Percentiles rank a stretch among this genome's conserved stretches.
Evolutionary conservation across 2,329 filamentous ascomycete genomes (phyloP).

Genomic region (Gyromitra esculenta): DNA sequence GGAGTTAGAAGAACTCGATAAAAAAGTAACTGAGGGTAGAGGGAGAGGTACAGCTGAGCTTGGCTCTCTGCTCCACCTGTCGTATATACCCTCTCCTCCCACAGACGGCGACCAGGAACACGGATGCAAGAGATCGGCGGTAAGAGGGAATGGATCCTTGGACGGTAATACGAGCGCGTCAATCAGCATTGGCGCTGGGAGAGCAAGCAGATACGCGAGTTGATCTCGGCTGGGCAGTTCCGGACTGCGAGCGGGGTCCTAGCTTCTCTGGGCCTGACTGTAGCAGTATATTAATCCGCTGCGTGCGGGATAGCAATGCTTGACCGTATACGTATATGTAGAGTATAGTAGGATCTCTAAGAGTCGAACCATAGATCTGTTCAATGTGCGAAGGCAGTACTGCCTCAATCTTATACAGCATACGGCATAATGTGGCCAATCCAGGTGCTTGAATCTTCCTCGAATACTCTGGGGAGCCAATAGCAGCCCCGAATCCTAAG

Average conservation of each 20-base stretch:
- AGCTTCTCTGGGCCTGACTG: background rate
- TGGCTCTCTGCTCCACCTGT: background rate
- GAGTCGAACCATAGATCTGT: too few relatives aligned
- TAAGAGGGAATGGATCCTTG: slow-evolving; percentile 2
- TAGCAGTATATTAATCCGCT: too few relatives aligned
- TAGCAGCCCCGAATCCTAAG: too few relatives aligned
- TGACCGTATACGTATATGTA: background rate
- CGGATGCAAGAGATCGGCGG: slow-evolving; percentile 19
- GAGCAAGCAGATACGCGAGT: slow-evolving; percentile 45
- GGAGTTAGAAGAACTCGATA: background rate
- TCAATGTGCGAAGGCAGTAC: too few relatives aligned
- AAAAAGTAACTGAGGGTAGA: background rate
- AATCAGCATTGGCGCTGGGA: slow-evolving; percentile 11
- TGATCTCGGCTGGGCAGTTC: slow-evolving; percentile 35
- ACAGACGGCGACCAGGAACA: slow-evolving; percentile 22
- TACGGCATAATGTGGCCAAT: too few relatives aligned
- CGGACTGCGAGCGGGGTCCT: background rate
- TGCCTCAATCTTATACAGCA: too few relatives aligned
- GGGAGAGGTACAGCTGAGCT: background rate
- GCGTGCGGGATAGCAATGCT: background rate
- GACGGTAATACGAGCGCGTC: background rate
- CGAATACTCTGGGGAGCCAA: too few relatives aligned
- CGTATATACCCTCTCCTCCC: background rate
- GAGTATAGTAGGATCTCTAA: too few relatives aligned
- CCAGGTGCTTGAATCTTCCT: too few relatives aligned